A percentile compares a stretch with the other conserved stretches of the same genome.
Conservation (phyloP, 441 rosid species). For the Biscutella laevigata region DNA sequence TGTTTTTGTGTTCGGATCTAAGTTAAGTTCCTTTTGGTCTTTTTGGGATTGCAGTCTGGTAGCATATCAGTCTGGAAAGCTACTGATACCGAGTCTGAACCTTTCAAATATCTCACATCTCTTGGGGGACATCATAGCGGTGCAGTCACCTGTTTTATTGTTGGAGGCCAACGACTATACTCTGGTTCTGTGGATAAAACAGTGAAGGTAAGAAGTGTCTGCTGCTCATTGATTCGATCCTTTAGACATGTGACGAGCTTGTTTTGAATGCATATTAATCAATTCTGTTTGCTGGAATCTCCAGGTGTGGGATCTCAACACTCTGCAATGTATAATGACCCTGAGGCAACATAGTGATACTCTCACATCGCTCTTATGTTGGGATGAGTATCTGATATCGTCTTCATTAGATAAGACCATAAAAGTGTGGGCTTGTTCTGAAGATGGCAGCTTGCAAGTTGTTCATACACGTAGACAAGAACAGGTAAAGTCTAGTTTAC, state of each 20-base stretch:
- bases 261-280: not conserved
- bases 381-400: conserved; percentile 34
- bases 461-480: conserved; percentile 15
- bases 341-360: conserved; percentile 28
- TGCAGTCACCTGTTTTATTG: conserved; percentile 26
- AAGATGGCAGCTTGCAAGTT: conserved; percentile 24
- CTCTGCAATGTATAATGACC: conserved; percentile 22
- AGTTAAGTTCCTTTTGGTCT: not conserved
- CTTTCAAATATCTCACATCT: conserved; percentile 27
- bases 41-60: conserved; percentile 29
- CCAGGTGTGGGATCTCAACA: conserved; percentile 36
- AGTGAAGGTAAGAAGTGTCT: conserved; percentile 25
- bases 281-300: not conserved
- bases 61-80: conserved; percentile 34
- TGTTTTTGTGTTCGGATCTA: not conserved
- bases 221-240: not conserved
- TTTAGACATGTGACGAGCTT: no score
- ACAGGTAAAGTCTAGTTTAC: conserved; percentile 3
- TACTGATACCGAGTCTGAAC: conserved; percentile 23
- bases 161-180: conserved; percentile 27
- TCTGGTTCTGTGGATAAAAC: conserved; percentile 37
- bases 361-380: conserved; percentile 36
- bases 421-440: conserved; percentile 30
- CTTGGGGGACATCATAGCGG: conserved; percentile 26
- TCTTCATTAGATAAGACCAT: conserved; percentile 35